Evolutionary conservation across 176 grass and related monocot genomes (phyloP), one percentile per base, ranked within the genome.

Genomic region (Bromus sterilis): DNA sequence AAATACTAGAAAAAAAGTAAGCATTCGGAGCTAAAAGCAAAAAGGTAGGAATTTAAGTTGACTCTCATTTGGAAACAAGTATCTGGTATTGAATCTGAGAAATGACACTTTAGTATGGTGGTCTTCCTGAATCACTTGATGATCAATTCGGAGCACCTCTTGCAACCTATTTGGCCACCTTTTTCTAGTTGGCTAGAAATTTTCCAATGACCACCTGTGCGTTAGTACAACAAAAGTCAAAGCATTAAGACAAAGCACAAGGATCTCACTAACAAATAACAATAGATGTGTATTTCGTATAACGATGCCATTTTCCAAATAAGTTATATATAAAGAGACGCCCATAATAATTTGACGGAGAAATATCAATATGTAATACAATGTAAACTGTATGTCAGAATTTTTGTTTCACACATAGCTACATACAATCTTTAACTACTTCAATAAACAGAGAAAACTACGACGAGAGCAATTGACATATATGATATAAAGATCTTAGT

Each of bases 161-260:
- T 13, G 18, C 6, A 31, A 28, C 30, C 1, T 74, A 61, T 42
- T 84, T 91, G 23, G 56, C 42, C 44, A 87, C 67, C 78, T 82
- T 84, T 41, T 78, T 94, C 43, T 67, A 56, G 60, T 85, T 31
- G 66, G 84, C 67, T 20, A 76, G 51, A 72, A 94, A 91, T 56
- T 75, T 94, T 26, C 82, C 93, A 23, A 94, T 81, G 23, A 89
- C 89, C 32, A 94, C 93, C 93, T 94, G 79, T 31, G 43, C 16
- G 76, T 57, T 71, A 80, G 2, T 5, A 63, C 18, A 56, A 66
- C 37, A 36, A 59, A 70, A 21, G 9, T 53, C 7, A 30, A 46
- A 46, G 15, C 23, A 72, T 66, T 59, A 82, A n/a, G 35, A 79
- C 1, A 74, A 79, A 13, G 9, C 36, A 13, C 11, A 53, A 40